phyloP scores from a whole-genome alignment of 225 moss, liverwort and hornwort species.

The Ulota crispa region DNA sequence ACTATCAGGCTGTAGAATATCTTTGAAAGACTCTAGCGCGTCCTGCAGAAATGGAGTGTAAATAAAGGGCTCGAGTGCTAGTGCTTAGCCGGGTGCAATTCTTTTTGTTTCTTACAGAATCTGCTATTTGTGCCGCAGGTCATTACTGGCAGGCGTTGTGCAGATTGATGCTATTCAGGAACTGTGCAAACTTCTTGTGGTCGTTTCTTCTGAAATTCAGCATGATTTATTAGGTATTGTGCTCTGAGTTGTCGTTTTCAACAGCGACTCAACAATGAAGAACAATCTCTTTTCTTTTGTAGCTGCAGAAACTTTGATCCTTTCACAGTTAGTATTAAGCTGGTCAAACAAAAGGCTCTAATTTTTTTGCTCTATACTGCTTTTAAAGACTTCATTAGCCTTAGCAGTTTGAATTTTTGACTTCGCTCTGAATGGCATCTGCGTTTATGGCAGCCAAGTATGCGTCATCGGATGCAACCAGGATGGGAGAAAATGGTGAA shows the following conservation, averaged over 20 bases:
- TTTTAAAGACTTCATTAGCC: background rate
- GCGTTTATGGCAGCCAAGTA: slow-evolving; percentile 32
- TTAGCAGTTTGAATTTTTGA: background rate
- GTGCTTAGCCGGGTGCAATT: background rate
- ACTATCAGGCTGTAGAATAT: background rate
- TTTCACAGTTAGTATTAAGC: background rate
- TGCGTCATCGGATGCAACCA: slow-evolving; percentile 21
- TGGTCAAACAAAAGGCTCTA: background rate
- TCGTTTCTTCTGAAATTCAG: slow-evolving; percentile 41
- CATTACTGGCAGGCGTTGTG: slow-evolving; percentile 46
- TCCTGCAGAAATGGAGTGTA: background rate
- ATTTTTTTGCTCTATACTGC: background rate
- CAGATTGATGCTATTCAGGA: slow-evolving; percentile 47
- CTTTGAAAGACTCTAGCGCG: background rate
- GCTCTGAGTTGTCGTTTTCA: background rate
- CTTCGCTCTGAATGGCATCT: background rate
- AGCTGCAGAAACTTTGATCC: background rate
- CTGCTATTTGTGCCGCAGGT: slow-evolving; percentile 28
- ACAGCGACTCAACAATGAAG: background rate
- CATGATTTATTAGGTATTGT: slow-evolving; percentile 39
- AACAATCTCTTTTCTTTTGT: background rate
- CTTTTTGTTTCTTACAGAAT: background rate
- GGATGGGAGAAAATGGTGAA: slow-evolving; percentile 31
- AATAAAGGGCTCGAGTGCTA: background rate
- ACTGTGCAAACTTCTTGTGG: slow-evolving; percentile 47